Conservation (phyloP, 148 eudicot genomes). For the Vaccinium vitisidaea region DNA sequence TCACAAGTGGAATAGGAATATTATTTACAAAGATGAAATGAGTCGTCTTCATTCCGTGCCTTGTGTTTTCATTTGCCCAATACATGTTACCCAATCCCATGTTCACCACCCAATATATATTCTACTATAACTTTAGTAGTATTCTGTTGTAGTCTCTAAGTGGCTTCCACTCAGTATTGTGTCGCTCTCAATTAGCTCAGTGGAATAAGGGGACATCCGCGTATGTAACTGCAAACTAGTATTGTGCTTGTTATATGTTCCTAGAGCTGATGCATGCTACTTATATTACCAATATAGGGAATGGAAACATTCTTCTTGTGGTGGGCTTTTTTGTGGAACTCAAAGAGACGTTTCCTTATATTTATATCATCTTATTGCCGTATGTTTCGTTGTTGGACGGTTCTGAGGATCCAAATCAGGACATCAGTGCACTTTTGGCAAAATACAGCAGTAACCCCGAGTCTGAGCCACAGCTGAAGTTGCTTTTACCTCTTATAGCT, state of each 20-base stretch:
- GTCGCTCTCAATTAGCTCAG: neutral
- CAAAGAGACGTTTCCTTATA: neutral
- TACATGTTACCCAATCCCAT: neutral
- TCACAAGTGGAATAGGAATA: neutral
- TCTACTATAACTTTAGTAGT: neutral
- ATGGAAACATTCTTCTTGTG: neutral
- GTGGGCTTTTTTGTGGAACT: neutral
- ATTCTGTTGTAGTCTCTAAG: neutral
- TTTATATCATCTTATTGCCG: neutral
- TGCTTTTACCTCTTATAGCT: slow-evolving; percentile 66
- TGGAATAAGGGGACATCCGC: neutral
- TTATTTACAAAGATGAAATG: neutral
- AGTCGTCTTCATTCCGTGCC: neutral
- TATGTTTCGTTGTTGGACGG: neutral
- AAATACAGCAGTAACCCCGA: slow-evolving; percentile 63
- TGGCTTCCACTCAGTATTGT: neutral
- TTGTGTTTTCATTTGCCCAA: neutral
- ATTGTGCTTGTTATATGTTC: neutral
- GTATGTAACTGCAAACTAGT: neutral
- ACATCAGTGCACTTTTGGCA: slow-evolving; percentile 13
- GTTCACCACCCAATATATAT: neutral
- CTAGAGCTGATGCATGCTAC: neutral
- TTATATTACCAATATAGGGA: neutral
- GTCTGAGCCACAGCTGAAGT: slow-evolving; percentile 65
- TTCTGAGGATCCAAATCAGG: slow-evolving; percentile 5